Base-by-base conservation (phyloP, 208 protist genomes). In the Eutreptiella sp. region DNA sequence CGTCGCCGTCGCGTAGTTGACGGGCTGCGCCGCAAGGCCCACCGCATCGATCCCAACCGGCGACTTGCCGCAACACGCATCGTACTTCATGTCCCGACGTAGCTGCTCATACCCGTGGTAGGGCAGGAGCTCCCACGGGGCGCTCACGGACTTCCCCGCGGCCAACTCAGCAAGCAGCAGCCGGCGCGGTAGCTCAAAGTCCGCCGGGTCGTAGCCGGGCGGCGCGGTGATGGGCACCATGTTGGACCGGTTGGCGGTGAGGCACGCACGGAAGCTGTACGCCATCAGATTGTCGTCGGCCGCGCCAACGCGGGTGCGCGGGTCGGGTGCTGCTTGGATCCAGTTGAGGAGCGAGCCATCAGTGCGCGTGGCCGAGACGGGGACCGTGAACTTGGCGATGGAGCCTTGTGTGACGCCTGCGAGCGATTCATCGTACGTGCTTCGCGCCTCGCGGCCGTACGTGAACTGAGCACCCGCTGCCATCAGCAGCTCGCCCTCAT, bases 91-190 rank as follows among this genome's bases (percentile, higher is more conserved):
- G 50, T 57, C 36, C 9, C 11, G 21, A 11, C 31, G 50, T 11
- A 33, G 50, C n/a, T n/a, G n/a, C n/a, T n/a, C n/a, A 33, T 54
- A 57, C 31, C 50, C 39, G 14, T 33, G 31, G 50, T 57, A 57
- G 14, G 16, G n/a, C n/a, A 57, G 23, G n/a, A 36, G n/a, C 36
- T 14, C 50, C 29, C 21, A 57, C 33, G 9, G 39, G 11, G 9
- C 23, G n/a, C 7, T 57, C 9, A 36, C 33, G 24, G 9, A 14
- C 24, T 46, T 14, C 31, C 24, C 31, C 19, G 50, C 24, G 21
- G 24, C 26, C 29, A 42, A n/a, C 23, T 35, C 14, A 50, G 36
- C 36, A n/a, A n/a, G 11, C 14, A 57, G 11, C 21, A 41, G 39
- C 50, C 50, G 16, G 14, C 36, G 14, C 50, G 39, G 33, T 11